Percentiles rank a stretch among this genome's conserved stretches.
Conservation (phyloP, 495 filamentous ascomycete genomes). For the Glarea lozoyensis region DNA sequence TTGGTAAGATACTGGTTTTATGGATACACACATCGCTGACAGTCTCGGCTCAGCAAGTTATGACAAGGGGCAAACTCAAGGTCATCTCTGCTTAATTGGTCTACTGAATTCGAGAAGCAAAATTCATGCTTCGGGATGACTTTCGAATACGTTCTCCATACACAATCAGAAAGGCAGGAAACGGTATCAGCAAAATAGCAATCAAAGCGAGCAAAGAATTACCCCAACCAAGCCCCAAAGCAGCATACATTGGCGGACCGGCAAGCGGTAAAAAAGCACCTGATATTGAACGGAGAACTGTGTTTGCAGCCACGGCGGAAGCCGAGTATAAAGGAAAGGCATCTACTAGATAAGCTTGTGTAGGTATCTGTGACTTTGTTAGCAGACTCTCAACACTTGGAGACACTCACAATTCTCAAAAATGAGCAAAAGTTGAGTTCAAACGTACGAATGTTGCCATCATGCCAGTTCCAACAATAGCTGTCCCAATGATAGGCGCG, state of each 20-base stretch:
- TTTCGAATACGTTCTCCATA: constrained; percentile 26
- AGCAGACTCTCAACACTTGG: background rate
- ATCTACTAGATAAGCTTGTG: constrained; percentile 61
- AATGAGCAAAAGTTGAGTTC: background rate
- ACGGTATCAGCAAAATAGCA: constrained; percentile 45
- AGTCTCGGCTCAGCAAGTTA: too few relatives aligned
- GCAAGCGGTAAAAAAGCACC: constrained; percentile 55
- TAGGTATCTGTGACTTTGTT: constrained; percentile 21
- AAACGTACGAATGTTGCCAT: constrained; percentile 46
- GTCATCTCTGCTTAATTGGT: too few relatives aligned
- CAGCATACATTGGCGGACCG: constrained; percentile 48
- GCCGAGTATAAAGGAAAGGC: constrained; percentile 65
- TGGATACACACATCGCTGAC: too few relatives aligned
- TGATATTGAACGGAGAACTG: constrained; percentile 52
- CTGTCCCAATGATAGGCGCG: constrained; percentile 39
- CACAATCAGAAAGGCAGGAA: constrained; percentile 40
- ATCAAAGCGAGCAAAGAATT: constrained; percentile 56
- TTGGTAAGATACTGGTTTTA: too few relatives aligned
- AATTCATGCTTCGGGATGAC: too few relatives aligned
- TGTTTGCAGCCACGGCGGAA: constrained; percentile 57
- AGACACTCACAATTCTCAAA: background rate
- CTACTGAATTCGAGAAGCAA: too few relatives aligned
- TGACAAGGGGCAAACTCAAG: too few relatives aligned
- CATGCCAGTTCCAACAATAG: constrained; percentile 27
- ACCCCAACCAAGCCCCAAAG: constrained; percentile 47